These are phyloP conservation scores for Plasmodium sp. DNA, from an alignment of 169 alveolate species.

Conservation along the genomic window DNA sequence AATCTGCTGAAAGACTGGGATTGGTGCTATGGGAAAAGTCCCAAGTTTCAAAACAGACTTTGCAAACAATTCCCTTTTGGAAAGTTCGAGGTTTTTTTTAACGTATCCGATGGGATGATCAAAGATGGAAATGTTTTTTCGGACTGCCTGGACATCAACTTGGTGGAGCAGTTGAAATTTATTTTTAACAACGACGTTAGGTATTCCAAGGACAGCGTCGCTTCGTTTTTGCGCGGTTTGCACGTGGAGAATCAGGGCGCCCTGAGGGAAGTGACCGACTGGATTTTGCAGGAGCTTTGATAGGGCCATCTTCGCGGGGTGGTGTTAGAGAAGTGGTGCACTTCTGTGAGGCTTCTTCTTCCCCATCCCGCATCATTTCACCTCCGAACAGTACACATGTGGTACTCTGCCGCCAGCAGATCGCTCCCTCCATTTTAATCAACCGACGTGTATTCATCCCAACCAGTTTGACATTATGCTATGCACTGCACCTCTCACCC, in stretches of 20 bases:
- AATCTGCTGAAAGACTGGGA: constrained; percentile 82
- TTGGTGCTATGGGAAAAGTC: constrained; percentile 89
- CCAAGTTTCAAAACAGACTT: constrained; percentile 74
- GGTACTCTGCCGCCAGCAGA: background rate
- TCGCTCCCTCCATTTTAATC: background rate
- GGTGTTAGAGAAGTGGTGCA: background rate
- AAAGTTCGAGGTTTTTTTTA: constrained; percentile 27
- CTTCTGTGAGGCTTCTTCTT: background rate
- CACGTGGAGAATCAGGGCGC: constrained; percentile 49
- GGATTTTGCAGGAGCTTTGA: constrained; percentile 60
- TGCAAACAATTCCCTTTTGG: constrained; percentile 60
- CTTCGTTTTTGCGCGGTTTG: constrained; percentile 1
- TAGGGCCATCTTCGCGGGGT: too few species aligned
- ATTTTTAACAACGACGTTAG: constrained; percentile 63
- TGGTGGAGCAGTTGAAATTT: constrained; percentile 74
- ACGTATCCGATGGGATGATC: constrained; percentile 41
- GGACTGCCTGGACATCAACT: constrained; percentile 80
- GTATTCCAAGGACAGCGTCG: constrained; percentile 41
- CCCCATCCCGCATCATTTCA: background rate
- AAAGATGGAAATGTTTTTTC: constrained; percentile 78
- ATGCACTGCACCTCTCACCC: background rate
- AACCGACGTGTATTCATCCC: background rate
- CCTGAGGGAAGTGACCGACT: constrained; percentile 12
- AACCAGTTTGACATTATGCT: background rate
- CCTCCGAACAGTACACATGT: background rate